These are phyloP conservation scores for Pseudozyma pruni DNA, from an alignment of 1,284 basidiomycete species.

Conservation along the genomic window DNA sequence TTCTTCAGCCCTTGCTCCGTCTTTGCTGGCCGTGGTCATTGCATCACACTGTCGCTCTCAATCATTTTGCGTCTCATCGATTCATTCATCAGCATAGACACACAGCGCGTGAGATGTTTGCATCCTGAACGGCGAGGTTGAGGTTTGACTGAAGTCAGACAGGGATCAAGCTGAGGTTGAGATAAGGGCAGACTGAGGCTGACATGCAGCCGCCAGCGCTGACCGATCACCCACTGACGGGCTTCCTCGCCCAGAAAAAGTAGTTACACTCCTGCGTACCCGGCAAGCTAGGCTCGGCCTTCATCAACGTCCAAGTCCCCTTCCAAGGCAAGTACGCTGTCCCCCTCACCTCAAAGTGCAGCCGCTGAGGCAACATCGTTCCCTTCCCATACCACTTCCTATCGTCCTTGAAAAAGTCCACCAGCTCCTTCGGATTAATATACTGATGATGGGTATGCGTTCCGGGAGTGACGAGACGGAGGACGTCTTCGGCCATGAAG, in stretches of 20 bases:
- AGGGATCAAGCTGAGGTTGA: too few relatives aligned
- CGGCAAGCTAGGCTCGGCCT: constrained; percentile 17
- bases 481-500: constrained; percentile 84
- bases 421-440: constrained; percentile 87
- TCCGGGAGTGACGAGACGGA: constrained; percentile 81
- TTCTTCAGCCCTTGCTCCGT: not conserved
- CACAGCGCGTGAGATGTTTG: too few relatives aligned
- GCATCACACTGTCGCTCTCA: not conserved
- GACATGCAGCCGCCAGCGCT: too few relatives aligned
- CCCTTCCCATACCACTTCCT: constrained; percentile 68
- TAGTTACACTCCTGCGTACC: constrained; percentile 62
- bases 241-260: constrained; percentile 65
- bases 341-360: constrained; percentile 61
- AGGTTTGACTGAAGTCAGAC: constrained; percentile 2
- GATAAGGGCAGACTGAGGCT: too few relatives aligned
- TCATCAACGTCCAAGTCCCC: constrained; percentile 50
- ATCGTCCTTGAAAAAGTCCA: constrained; percentile 79
- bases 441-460: constrained; percentile 94
- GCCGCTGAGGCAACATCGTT: constrained; percentile 35
- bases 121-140: not conserved
- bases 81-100: too few relatives aligned
- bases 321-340: constrained; percentile 60
- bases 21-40: not conserved
- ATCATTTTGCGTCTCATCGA: too few relatives aligned
- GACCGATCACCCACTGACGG: too few relatives aligned